These are phyloP conservation scores for Hypoxylon intermedium DNA, from an alignment of 495 filamentous ascomycete genomes.

Conservation along the genomic window DNA sequence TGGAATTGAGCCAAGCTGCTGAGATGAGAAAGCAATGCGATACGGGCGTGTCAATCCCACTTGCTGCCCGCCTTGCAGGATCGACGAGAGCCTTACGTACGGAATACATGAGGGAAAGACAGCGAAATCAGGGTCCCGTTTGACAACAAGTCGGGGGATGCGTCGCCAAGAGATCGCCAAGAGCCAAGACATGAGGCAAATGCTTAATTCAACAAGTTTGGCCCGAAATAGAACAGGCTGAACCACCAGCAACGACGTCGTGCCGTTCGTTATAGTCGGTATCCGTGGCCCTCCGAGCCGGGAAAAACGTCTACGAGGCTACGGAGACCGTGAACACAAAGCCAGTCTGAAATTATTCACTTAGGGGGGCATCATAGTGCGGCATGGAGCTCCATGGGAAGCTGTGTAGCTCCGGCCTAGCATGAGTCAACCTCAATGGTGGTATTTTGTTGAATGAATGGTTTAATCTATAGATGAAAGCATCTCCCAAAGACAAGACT, in stretches of 20 bases:
- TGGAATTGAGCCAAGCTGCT: no score
- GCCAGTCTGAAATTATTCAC: no score
- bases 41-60: no score
- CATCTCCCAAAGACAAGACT: neutral
- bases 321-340: no score
- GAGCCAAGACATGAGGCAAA: conserved; percentile 44
- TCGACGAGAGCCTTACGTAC: conserved; percentile 11
- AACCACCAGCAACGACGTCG: conserved; percentile 16
- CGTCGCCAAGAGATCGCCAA: conserved; percentile 46
- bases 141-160: conserved; percentile 18
- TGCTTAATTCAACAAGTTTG: conserved; percentile 37
- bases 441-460: neutral
- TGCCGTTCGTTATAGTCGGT: neutral
- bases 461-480: conserved; percentile 20
- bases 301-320: no score
- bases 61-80: conserved; percentile 5
- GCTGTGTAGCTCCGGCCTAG: no score
- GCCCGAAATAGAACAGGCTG: conserved; percentile 10
- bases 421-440: no score
- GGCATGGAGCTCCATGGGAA: no score
- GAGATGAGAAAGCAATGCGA: no score
- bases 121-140: conserved; percentile 31
- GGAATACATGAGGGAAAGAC: conserved; percentile 11
- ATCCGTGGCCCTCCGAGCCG: neutral
- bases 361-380: no score